Evolutionary conservation across 805 yeast genomes (phyloP).

Genomic region (Maudiozyma barnettii): DNA sequence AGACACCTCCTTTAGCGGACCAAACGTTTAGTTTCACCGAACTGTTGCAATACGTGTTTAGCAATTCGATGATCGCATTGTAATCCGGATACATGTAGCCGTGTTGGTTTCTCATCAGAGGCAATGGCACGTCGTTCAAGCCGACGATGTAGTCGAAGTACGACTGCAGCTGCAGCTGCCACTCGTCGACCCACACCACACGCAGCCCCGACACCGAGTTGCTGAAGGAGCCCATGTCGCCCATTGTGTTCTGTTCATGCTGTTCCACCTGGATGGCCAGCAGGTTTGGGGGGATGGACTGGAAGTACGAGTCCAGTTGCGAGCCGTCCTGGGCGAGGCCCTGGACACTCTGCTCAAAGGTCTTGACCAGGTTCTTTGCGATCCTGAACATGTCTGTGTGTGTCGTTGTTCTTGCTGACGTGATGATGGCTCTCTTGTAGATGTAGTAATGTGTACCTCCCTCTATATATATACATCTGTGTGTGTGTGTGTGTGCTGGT

Average conservation of each 20-base stretch:
- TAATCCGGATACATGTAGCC: constrained; percentile 35
- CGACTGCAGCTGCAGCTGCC: constrained; percentile 55
- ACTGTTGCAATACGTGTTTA: constrained; percentile 8
- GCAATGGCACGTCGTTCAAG: constrained; percentile 59
- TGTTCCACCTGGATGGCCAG: constrained; percentile 15
- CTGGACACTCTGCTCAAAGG: constrained; percentile 38
- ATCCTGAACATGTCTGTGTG: constrained; percentile 44
- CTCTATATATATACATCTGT: neutral
- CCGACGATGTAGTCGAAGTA: constrained; percentile 86
- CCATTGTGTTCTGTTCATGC: neutral
- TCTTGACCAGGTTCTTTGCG: constrained; percentile 52
- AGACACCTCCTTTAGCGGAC: constrained; percentile 77
- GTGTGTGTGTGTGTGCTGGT: neutral
- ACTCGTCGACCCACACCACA: constrained; percentile 43
- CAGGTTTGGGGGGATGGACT: constrained; percentile 28
- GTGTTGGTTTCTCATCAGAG: constrained; percentile 28
- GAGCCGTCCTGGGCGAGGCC: constrained; percentile 29
- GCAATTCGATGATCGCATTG: constrained; percentile 26
- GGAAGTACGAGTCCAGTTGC: constrained; percentile 30
- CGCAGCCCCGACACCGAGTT: constrained; percentile 44
- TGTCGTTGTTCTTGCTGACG: neutral
- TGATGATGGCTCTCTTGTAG: no score
- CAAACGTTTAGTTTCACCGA: constrained; percentile 53
- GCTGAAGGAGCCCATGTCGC: constrained; percentile 7
- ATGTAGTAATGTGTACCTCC: neutral